Conservation (phyloP, 208 protist species). For the Tritrichomonas musculus region DNA sequence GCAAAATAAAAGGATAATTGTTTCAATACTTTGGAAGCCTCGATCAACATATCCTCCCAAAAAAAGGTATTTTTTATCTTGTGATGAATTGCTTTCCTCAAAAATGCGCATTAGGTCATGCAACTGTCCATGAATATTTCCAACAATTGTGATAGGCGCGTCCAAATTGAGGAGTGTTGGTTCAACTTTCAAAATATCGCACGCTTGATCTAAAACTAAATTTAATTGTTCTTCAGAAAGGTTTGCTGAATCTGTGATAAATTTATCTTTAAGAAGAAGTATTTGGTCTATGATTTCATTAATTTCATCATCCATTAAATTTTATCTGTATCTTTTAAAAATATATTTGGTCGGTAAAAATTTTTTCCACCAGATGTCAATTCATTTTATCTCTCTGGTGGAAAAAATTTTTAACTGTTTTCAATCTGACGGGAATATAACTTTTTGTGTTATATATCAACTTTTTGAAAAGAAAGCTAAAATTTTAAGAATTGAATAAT, state of each 20-base stretch:
- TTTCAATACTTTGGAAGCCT: constrained; percentile 44
- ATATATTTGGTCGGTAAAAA: too few relatives aligned
- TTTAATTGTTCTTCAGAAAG: neutral
- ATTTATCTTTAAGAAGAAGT: neutral
- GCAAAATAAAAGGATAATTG: constrained; percentile 39
- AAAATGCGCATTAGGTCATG: constrained; percentile 51
- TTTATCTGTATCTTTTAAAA: too few relatives aligned
- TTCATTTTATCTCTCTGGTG: too few relatives aligned
- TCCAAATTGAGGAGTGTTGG: constrained; percentile 45
- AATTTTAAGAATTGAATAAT: too few relatives aligned
- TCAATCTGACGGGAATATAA: too few relatives aligned
- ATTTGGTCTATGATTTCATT: neutral
- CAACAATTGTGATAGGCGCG: constrained; percentile 44
- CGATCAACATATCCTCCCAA: constrained; percentile 53
- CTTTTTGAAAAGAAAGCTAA: too few relatives aligned
- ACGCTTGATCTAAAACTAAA: neutral
- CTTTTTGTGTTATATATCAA: too few relatives aligned
- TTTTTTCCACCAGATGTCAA: too few relatives aligned
- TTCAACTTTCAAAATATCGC: neutral
- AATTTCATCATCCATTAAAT: too few relatives aligned
- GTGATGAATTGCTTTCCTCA: constrained; percentile 33
- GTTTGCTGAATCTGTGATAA: neutral
- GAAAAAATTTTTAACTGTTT: too few relatives aligned
- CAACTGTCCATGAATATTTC: constrained; percentile 52
- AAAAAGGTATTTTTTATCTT: constrained; percentile 46